Evolutionary conservation across 208 protist genomes (phyloP), one percentile per base, ranked within the genome.

Genomic region (Angomonas ambiguus): DNA sequence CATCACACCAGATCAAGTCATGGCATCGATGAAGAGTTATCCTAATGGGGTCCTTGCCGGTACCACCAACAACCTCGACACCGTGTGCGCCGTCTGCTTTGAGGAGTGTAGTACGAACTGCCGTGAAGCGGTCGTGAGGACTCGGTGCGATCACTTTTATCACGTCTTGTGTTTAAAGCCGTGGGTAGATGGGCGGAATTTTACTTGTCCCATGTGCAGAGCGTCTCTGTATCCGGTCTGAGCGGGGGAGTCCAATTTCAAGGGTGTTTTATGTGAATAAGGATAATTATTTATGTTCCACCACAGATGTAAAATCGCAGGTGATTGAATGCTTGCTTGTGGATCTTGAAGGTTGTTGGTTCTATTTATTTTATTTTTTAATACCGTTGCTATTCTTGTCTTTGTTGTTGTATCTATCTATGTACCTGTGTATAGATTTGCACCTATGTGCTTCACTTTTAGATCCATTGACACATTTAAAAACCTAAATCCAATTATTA

Each of bases 71-170:
- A 31, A 41, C 20, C 10, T 33, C 0, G 66, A 74, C 38, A 65
- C 53, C n/a, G 69, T 65, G 24, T 68, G 76, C 27, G 25, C 16
- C 8, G 70, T 67, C 56, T 69, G 71, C 63, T 61, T 71, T 2
- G 70, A 76, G 24, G 71, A 67, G 20, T 65, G 69, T 31, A 24
- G 20, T 8, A 51, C 51, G 45, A 35, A 27, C 16, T 72, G 42
- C 0, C 45, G 48, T 13, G 24, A 20, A 8, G 59, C 45, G 0
- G 71, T 85, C 0, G 71, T 80, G 28, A 64, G 70, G 68, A 38
- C 80, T 22, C 65, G 67, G 22, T 85, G 79, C 38, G 42, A 67
- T 1, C 79, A 85, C 63, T 77, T 62, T 31, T 80, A 69, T 31
- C 79, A 85, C 51, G 22, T 27, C 2, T 20, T 62, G 18, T 85